phyloP scores from a whole-genome alignment of 768 basidiomycete genomes.

The Calocybe gangraenosa region DNA sequence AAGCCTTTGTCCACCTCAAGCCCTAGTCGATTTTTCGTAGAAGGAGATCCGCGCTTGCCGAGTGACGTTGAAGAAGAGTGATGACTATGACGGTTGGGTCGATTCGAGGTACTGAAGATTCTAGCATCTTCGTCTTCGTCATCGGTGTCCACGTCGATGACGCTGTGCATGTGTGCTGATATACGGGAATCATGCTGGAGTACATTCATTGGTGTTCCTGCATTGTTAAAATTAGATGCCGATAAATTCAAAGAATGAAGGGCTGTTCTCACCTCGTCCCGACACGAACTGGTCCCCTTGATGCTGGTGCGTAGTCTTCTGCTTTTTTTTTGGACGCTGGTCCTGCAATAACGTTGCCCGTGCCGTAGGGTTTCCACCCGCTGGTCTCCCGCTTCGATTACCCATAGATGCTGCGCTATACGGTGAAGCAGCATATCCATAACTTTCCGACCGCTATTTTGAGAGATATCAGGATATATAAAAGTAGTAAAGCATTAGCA shows the following conservation, averaged over 20 bases:
- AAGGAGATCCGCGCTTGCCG: slow-evolving; percentile 1
- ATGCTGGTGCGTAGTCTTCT: neutral
- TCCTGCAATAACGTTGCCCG: neutral
- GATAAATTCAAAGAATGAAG: neutral
- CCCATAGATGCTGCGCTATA: neutral
- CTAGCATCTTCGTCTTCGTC: slow-evolving; percentile 9
- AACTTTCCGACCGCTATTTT: neutral
- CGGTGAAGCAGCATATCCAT: neutral
- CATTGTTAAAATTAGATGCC: neutral
- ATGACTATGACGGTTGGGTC: slow-evolving; percentile 1
- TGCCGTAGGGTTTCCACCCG: neutral
- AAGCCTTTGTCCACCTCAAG: no score
- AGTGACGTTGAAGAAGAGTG: neutral
- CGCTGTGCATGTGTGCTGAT: neutral
- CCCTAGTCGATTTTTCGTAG: neutral
- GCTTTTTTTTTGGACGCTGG: neutral
- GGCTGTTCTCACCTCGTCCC: neutral
- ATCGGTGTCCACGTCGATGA: slow-evolving; percentile 3
- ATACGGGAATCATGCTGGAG: neutral
- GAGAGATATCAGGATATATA: neutral
- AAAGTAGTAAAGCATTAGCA: neutral
- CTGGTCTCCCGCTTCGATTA: neutral
- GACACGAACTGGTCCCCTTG: neutral
- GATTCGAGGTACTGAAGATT: slow-evolving; percentile 5
- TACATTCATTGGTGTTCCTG: slow-evolving; percentile 1